These are phyloP conservation scores for Anastatica hierochuntica DNA, from an alignment of 345 rosid genomes.

Conservation along the genomic window DNA sequence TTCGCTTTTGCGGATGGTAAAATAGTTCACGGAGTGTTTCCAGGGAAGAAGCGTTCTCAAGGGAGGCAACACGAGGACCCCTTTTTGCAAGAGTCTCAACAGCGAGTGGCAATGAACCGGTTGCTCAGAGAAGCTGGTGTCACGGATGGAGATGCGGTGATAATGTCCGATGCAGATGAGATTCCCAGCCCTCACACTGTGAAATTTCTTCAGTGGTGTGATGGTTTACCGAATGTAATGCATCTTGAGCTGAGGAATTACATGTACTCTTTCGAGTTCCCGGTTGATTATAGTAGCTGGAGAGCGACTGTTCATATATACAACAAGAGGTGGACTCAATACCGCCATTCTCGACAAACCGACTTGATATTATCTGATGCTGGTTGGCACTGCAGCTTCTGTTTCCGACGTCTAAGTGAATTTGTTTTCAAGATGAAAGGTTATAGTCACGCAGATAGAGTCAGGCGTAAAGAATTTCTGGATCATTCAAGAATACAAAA, in stretches of 20 bases:
- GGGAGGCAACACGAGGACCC: slow-evolving; percentile 40
- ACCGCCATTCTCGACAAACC: slow-evolving; percentile 66
- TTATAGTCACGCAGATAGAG: slow-evolving; percentile 92
- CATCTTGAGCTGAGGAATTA: slow-evolving; percentile 75
- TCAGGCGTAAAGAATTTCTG: slow-evolving; percentile 36
- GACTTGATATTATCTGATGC: slow-evolving; percentile 67
- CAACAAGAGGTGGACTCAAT: slow-evolving; percentile 34
- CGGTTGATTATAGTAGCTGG: slow-evolving; percentile 88
- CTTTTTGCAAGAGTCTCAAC: slow-evolving; percentile 51
- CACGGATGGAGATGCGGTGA: slow-evolving; percentile 52
- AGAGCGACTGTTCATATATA: slow-evolving; percentile 53
- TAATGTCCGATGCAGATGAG: slow-evolving; percentile 81
- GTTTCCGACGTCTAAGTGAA: slow-evolving; percentile 50
- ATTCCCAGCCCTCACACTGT: slow-evolving; percentile 81
- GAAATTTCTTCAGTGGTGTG: slow-evolving; percentile 72
- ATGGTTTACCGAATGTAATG: slow-evolving; percentile 51
- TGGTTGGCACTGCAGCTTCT: slow-evolving; percentile 97
- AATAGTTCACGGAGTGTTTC: slow-evolving; percentile 48
- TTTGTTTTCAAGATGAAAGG: slow-evolving; percentile 88
- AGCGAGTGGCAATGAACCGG: slow-evolving; percentile 56
- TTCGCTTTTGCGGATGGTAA: slow-evolving; percentile 56
- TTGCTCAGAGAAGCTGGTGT: slow-evolving; percentile 56
- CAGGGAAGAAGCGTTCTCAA: slow-evolving; percentile 35
- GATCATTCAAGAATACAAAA: slow-evolving; percentile 51
- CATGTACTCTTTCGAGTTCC: slow-evolving; percentile 85